phyloP scores from a whole-genome alignment of 108 stramenopile genomes.

The Cyclostephanos invisitatus region DNA sequence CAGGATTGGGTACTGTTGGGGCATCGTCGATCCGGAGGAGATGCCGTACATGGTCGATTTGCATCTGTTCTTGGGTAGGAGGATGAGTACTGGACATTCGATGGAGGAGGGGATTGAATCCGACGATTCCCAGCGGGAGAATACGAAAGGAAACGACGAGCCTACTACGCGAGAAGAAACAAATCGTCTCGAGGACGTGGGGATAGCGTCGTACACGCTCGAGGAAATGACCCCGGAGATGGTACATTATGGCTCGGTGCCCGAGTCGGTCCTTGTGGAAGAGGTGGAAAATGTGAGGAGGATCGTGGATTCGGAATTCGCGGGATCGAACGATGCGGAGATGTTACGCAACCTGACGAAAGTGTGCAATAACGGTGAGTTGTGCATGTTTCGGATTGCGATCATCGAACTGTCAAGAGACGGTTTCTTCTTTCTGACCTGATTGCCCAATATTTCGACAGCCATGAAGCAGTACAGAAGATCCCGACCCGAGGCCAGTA shows the following conservation, averaged over 20 bases:
- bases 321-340: conserved; percentile 73
- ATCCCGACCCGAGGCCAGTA: conserved; percentile 89
- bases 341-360: conserved; percentile 59
- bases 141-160: conserved; percentile 10
- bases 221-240: conserved; percentile 94
- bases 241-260: conserved; percentile 96
- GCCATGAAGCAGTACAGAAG: conserved; percentile 96
- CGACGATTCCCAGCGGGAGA: conserved; percentile 32
- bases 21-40: conserved; percentile 95
- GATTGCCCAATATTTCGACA: conserved; percentile 43
- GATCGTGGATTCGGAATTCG: conserved; percentile 78
- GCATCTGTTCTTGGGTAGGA: conserved; percentile 92
- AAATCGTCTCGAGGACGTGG: conserved; percentile 23
- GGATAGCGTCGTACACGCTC: conserved; percentile 80
- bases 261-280: conserved; percentile 87
- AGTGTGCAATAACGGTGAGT: conserved; percentile 73
- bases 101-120: conserved; percentile 26
- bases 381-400: neutral
- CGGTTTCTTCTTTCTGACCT: conserved; percentile 17
- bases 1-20: conserved; percentile 89
- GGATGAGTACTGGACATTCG: conserved; percentile 54
- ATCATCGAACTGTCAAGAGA: too few species aligned
- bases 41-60: conserved; percentile 97
- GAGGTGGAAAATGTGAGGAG: conserved; percentile 92
- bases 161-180: conserved; percentile 2